Conservation (phyloP, 768 basidiomycete species). For the Calocybe gangraenosa region DNA sequence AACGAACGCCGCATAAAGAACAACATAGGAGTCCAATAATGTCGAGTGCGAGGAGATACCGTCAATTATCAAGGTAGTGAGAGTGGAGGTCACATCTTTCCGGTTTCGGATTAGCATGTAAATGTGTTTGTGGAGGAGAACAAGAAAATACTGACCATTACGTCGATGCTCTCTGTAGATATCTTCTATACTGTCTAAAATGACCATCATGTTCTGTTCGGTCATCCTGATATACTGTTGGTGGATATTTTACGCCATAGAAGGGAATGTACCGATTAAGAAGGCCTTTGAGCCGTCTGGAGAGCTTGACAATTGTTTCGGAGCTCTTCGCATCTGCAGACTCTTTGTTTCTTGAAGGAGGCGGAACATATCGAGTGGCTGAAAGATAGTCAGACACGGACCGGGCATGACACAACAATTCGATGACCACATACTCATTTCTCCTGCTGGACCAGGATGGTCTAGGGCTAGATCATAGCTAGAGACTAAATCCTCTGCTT, state of each 20-base stretch:
- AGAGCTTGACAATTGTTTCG: conserved; percentile 51
- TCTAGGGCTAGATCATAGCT: conserved; percentile 1
- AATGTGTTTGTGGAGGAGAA: neutral
- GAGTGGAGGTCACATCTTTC: conserved; percentile 75
- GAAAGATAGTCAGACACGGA: neutral
- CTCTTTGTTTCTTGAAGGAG: conserved; percentile 56
- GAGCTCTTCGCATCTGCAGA: conserved; percentile 25
- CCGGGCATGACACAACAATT: neutral
- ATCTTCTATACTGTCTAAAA: conserved; percentile 70
- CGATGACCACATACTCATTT: conserved; percentile 4
- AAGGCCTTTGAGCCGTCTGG: conserved; percentile 77
- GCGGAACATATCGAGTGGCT: conserved; percentile 69
- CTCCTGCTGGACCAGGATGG: neutral
- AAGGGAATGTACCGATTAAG: conserved; percentile 64
- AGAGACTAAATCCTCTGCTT: conserved; percentile 6
- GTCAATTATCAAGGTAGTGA: conserved; percentile 73
- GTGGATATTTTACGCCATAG: neutral
- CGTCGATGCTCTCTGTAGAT: conserved; percentile 73
- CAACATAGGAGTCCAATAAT: conserved; percentile 84
- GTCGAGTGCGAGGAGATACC: conserved; percentile 79
- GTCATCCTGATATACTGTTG: conserved; percentile 58
- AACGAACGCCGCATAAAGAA: conserved; percentile 82
- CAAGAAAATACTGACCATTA: conserved; percentile 51
- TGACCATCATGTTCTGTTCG: conserved; percentile 80
- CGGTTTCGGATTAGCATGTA: conserved; percentile 1